Base-by-base conservation (phyloP, 129 eudicot species). In the Sambucus nigra region DNA sequence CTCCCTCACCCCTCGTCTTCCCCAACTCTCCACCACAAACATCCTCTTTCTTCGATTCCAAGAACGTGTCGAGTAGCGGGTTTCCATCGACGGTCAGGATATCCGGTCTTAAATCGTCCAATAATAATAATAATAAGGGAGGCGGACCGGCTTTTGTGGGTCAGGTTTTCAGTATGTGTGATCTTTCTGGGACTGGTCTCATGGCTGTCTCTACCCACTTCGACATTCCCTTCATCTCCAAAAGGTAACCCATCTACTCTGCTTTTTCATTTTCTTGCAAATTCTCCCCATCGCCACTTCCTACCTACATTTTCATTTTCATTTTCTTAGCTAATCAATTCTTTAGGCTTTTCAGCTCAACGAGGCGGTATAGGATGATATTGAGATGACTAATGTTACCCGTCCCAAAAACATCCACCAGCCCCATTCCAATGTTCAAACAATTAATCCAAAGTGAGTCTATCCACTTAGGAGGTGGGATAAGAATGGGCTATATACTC, bases 111-210 rank as follows among this genome's bases (percentile, higher is more conserved):
- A 78, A 55, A 26, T 70, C 82, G 25, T 50, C 59, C 28, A 73
- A 71, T 0, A n/a, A n/a, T n/a, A n/a, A n/a, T n/a, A n/a, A n/a
- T n/a, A 69, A 31, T 6, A 42, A 69, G 35, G 73, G 77, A n/a
- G 86, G 82, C 54, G 94, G 94, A 11, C 97, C 97, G 44, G 97
- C 97, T 1, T 88, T 88, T 80, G 95, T 80, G 22, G 97, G 97
- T 9, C 94, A 81, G 80, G 97, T 88, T 31, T 88, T 88, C 66
- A 81, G 87, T 67, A 84, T 88, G 97, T 84, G 95, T 63, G 97
- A 88, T 68, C 74, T 84, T 53, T 78, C 94, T 14, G 92, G 97
- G 13, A 81, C 94, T 16, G 88, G 95, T 62, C 83, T 88, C 13
- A 84, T 88, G 87, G 95, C 95, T 31, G 94, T 84, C 16, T 80